phyloP scores from a whole-genome alignment of 225 moss, liverwort and hornwort species.

The Lunularia cruciata region DNA sequence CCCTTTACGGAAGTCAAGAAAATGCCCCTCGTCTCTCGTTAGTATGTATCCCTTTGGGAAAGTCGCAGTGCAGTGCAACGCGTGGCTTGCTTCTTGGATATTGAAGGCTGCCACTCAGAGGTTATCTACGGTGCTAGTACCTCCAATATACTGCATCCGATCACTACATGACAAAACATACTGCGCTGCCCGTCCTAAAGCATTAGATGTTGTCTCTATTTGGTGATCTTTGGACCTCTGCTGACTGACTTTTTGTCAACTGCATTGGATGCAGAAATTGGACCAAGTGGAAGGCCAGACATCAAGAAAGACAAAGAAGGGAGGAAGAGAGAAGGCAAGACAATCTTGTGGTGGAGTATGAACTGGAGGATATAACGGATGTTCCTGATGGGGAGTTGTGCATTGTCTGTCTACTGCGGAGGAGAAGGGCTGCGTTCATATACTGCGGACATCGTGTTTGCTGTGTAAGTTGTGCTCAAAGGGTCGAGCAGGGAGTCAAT shows the following conservation, averaged over 20 bases:
- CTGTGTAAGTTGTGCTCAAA: conserved; percentile 74
- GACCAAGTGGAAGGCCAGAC: conserved; percentile 59
- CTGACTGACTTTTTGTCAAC: neutral
- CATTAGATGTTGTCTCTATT: no score
- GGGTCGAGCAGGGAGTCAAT: conserved; percentile 50
- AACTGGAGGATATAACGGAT: conserved; percentile 53
- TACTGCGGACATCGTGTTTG: conserved; percentile 65
- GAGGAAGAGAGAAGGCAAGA: conserved; percentile 62
- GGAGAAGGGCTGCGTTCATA: conserved; percentile 58
- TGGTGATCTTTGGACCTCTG: no score
- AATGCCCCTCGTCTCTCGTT: no score
- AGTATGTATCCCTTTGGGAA: no score
- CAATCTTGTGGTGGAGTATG: conserved; percentile 48
- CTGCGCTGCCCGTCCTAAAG: no score
- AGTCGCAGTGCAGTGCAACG: no score
- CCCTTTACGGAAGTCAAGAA: no score
- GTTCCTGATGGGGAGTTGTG: conserved; percentile 74
- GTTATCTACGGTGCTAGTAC: no score
- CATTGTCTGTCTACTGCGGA: conserved; percentile 61
- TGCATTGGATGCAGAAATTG: conserved; percentile 49
- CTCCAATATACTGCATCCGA: no score
- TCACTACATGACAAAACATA: no score
- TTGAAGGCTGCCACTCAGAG: neutral
- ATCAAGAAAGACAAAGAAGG: conserved; percentile 47
- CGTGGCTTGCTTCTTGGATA: neutral